These are phyloP conservation scores for Cudoniella acicularis DNA, from an alignment of 495 filamentous ascomycete species.

Conservation along the genomic window DNA sequence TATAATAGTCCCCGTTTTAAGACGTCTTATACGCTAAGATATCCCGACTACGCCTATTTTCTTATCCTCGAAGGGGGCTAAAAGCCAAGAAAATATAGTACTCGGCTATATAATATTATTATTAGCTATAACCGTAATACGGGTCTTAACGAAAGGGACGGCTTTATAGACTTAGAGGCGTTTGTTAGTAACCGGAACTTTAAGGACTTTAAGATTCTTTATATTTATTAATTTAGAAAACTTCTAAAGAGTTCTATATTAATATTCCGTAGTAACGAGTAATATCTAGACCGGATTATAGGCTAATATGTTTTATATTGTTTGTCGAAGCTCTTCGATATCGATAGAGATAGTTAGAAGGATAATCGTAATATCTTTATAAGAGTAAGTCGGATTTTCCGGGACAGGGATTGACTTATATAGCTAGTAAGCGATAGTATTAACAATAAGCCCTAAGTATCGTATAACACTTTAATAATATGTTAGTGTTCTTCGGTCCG, in stretches of 20 bases:
- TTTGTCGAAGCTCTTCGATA: conserved; percentile 48
- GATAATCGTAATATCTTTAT: conserved; percentile 70
- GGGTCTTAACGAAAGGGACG: conserved; percentile 68
- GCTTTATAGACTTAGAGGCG: conserved; percentile 78
- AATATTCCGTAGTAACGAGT: conserved; percentile 52
- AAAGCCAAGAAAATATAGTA: conserved; percentile 73
- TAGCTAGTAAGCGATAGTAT: conserved; percentile 59
- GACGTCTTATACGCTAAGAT: conserved; percentile 71
- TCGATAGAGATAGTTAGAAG: conserved; percentile 63
- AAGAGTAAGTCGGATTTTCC: conserved; percentile 58
- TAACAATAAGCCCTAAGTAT: conserved; percentile 63
- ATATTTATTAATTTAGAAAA: conserved; percentile 55
- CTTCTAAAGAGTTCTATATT: conserved; percentile 38
- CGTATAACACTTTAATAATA: conserved; percentile 28
- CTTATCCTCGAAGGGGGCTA: conserved; percentile 79
- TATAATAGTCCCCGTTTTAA: conserved; percentile 49
- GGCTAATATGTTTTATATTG: conserved; percentile 52
- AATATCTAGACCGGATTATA: conserved; percentile 49
- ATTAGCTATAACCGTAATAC: conserved; percentile 78
- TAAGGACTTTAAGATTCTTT: conserved; percentile 50
- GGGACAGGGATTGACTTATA: conserved; percentile 61
- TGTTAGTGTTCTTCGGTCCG: conserved; percentile 9
- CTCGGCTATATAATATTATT: conserved; percentile 84
- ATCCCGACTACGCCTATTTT: conserved; percentile 78
- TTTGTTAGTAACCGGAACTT: conserved; percentile 68